Evolutionary conservation across 2,329 filamentous ascomycete genomes (phyloP).

Genomic region (Pezicula carpinea): DNA sequence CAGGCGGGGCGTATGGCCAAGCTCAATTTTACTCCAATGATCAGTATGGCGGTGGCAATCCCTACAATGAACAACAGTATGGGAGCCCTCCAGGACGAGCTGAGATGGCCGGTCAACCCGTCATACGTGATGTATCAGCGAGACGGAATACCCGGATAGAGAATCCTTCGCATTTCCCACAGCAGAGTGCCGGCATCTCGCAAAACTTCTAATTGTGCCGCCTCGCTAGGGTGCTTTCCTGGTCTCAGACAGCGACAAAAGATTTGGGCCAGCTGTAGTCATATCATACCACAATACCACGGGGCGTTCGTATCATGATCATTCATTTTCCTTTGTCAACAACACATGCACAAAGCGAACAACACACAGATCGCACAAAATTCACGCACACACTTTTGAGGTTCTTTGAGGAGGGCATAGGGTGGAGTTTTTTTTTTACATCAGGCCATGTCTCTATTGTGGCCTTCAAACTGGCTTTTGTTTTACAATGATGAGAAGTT

Average conservation of each 20-base stretch:
- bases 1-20: conserved; percentile 39
- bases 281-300: conserved; percentile 3
- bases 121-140: conserved; percentile 91
- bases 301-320: conserved; percentile 1
- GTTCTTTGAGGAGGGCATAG: no score
- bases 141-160: conserved; percentile 93
- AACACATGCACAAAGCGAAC: no score
- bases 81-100: conserved; percentile 32
- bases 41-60: conserved; percentile 53
- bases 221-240: not conserved
- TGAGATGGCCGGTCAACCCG: conserved; percentile 57
- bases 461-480: no score
- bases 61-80: conserved; percentile 44
- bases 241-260: not conserved
- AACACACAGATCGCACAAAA: no score
- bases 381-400: no score
- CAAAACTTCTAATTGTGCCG: conserved; percentile 74
- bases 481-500: no score
- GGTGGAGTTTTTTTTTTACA: no score
- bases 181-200: conserved; percentile 90
- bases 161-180: conserved; percentile 81
- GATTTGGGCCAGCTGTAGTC: not conserved
- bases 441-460: no score
- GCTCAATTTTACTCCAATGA: conserved; percentile 48
- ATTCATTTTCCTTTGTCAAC: not conserved